phyloP scores from a whole-genome alignment of 1,139 yeast genomes.

The Taiozyma onychis region DNA sequence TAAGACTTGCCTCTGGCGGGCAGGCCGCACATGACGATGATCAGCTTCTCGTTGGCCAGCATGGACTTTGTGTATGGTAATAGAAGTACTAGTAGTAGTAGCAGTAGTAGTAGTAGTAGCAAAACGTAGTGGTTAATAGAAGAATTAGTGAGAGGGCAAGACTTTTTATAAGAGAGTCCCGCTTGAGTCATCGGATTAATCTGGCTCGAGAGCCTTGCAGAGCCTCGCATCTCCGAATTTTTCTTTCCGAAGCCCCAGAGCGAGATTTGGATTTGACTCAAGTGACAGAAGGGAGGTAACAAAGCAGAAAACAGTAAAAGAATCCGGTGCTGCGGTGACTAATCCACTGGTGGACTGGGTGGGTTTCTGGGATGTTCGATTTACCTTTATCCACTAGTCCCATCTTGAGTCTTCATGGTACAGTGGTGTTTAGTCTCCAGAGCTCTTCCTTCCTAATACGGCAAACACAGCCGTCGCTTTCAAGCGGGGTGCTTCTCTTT shows the following conservation, averaged over 20 bases:
- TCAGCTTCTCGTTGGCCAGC: constrained; percentile 39
- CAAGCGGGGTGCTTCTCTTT: not conserved
- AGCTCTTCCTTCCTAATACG: not conserved
- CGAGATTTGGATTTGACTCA: not conserved
- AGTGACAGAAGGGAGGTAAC: not conserved
- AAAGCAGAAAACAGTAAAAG: not conserved
- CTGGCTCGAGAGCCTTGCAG: not conserved
- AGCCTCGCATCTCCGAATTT: not conserved
- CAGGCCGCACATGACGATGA: constrained; percentile 81
- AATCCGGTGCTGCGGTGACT: not conserved
- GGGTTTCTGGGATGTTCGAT: too few species aligned
- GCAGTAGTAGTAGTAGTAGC: too few species aligned
- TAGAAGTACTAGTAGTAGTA: too few species aligned
- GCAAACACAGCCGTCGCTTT: not conserved
- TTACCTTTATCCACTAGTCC: too few species aligned
- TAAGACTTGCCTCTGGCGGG: constrained; percentile 88
- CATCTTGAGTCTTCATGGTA: too few species aligned
- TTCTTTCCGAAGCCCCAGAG: not conserved
- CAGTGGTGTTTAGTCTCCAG: too few species aligned
- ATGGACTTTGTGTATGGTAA: not conserved
- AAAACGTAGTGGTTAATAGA: too few species aligned
- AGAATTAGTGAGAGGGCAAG: not conserved
- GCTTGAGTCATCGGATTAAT: constrained; percentile 1
- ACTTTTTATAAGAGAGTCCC: not conserved
- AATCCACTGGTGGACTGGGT: not conserved